A percentile compares a stretch with the other conserved stretches of the same genome.
phyloP scores from a whole-genome alignment of 345 rosid species.

The Populus ilicifolia region DNA sequence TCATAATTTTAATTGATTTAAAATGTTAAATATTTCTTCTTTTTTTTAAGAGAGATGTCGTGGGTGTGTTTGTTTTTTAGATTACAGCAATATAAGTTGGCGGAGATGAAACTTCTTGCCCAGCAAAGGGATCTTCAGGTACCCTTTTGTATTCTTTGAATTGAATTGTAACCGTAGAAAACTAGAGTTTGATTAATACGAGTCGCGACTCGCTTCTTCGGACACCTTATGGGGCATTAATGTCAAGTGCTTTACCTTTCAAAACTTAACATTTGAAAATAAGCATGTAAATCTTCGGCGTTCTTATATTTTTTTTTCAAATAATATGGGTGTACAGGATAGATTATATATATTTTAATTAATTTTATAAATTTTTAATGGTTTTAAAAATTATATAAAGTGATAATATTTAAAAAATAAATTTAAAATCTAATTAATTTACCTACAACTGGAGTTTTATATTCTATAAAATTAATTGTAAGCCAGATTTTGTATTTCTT shows the following conservation, averaged over 20 bases:
- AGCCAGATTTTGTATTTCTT: not conserved
- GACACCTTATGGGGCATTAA: not conserved
- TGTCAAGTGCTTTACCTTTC: not conserved
- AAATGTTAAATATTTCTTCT: not conserved
- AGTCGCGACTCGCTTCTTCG: not conserved
- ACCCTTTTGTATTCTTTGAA: not conserved
- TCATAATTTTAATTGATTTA: not conserved
- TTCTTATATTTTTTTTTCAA: too few species aligned
- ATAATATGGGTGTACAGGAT: too few species aligned
- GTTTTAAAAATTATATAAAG: too few species aligned
- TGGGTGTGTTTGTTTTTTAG: slow-evolving; percentile 31
- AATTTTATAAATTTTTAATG: too few species aligned
- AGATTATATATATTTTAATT: too few species aligned
- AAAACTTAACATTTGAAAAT: not conserved
- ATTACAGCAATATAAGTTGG: slow-evolving; percentile 80
- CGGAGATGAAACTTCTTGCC: slow-evolving; percentile 87
- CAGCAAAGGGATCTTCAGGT: slow-evolving; percentile 61
- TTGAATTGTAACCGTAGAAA: not conserved
- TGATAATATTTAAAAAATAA: too few species aligned
- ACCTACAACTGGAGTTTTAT: too few species aligned
- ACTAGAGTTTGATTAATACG: not conserved
- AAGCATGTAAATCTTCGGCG: too few species aligned
- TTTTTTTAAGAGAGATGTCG: not conserved
- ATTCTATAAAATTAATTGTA: not conserved
- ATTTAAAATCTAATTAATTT: too few species aligned